These are phyloP conservation scores for Solanum acaule DNA, from an alignment of 257 asterid genomes.

Conservation along the genomic window DNA sequence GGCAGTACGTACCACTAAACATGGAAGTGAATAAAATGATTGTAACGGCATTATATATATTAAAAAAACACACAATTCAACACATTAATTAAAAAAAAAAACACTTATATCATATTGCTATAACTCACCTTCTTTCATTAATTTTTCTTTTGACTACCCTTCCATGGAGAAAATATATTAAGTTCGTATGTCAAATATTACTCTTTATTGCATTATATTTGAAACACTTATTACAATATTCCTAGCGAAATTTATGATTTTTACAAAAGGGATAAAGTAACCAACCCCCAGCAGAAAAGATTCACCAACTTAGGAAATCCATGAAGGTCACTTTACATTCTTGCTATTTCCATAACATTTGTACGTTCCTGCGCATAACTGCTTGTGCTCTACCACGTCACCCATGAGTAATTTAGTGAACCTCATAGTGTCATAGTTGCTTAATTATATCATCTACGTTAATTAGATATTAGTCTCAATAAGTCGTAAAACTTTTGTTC, in stretches of 20 bases:
- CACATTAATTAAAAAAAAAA: too few relatives aligned
- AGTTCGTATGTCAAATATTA: neutral
- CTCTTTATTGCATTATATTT: neutral
- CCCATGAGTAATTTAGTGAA: neutral
- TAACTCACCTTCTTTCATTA: neutral
- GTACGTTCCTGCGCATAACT: neutral
- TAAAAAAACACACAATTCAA: neutral
- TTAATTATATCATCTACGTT: neutral
- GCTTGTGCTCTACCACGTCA: neutral
- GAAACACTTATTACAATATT: neutral
- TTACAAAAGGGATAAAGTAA: neutral
- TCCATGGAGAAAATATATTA: neutral
- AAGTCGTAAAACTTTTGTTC: neutral
- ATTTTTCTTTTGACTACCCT: neutral
- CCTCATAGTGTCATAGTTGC: neutral
- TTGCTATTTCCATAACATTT: neutral
- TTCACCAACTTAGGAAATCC: neutral
- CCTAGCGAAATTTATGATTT: neutral
- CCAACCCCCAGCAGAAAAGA: neutral
- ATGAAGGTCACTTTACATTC: neutral
- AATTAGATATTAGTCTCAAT: too few relatives aligned
- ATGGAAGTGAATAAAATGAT: too few relatives aligned
- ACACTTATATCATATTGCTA: neutral
- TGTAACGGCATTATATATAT: too few relatives aligned
- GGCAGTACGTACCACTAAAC: too few relatives aligned